Percentiles rank a stretch among this genome's conserved stretches.
Evolutionary conservation across 805 yeast genomes (phyloP).

Genomic region (Yarrowia yakushimensis): DNA sequence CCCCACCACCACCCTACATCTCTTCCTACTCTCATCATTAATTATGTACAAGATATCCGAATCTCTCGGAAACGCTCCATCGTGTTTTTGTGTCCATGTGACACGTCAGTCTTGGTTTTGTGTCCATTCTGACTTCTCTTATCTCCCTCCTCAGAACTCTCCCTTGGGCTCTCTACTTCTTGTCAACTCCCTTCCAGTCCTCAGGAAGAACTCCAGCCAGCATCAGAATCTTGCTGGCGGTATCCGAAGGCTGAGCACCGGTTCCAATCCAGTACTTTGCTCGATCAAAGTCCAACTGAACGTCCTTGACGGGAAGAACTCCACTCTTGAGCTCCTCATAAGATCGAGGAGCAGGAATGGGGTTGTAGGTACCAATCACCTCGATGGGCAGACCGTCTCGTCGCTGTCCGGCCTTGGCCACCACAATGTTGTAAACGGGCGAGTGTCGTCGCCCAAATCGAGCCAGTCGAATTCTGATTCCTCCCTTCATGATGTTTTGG

Average conservation of each 20-base stretch:
- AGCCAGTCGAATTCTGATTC: constrained; percentile 84
- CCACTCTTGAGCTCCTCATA: constrained; percentile 58
- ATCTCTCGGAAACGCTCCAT: too few relatives aligned
- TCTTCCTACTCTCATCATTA: too few relatives aligned
- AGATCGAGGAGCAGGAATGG: constrained; percentile 67
- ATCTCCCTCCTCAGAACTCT: too few relatives aligned
- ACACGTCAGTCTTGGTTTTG: too few relatives aligned
- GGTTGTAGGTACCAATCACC: constrained; percentile 91
- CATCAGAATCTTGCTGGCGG: constrained; percentile 71
- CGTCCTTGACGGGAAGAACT: constrained; percentile 64
- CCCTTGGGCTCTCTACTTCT: not conserved
- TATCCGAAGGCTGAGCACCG: constrained; percentile 90
- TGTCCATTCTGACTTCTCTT: too few relatives aligned
- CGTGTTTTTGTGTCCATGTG: too few relatives aligned
- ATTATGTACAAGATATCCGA: too few relatives aligned
- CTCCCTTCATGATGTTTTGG: constrained; percentile 52
- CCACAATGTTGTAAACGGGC: constrained; percentile 91
- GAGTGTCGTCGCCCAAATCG: constrained; percentile 85
- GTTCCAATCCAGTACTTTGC: constrained; percentile 96
- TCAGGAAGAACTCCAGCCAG: constrained; percentile 60
- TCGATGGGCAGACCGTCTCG: constrained; percentile 87
- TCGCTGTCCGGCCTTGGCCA: constrained; percentile 54
- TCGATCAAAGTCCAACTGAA: constrained; percentile 79
- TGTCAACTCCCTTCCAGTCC: constrained; percentile 38
- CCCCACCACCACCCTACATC: too few relatives aligned